phyloP scores from a whole-genome alignment of 106 monocot species.

The Triglochin maritima region DNA sequence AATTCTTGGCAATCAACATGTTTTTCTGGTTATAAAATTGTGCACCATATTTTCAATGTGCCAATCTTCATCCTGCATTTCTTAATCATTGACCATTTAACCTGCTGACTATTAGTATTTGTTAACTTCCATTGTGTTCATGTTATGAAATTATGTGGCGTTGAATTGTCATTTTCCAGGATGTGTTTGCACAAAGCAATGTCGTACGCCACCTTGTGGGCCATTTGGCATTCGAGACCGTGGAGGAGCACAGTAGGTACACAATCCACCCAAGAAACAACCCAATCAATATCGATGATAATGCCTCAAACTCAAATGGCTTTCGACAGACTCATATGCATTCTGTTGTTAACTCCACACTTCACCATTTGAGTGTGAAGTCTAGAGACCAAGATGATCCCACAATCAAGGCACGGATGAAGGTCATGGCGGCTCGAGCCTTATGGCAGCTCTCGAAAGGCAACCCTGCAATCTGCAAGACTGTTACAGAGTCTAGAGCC shows the following conservation, averaged over 20 bases:
- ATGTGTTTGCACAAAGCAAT: conserved; percentile 11
- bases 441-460: conserved; percentile 56
- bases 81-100: too few species aligned
- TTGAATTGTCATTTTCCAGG: background rate
- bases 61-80: too few species aligned
- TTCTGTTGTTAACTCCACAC: conserved; percentile 32
- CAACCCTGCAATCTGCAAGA: conserved; percentile 67
- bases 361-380: conserved; percentile 24
- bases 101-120: too few species aligned
- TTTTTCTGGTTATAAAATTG: too few species aligned
- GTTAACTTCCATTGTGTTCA: too few species aligned
- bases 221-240: conserved; percentile 9
- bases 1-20: too few species aligned
- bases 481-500: conserved; percentile 69
- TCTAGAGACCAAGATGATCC: conserved; percentile 49
- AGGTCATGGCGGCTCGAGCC: conserved; percentile 52
- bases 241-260: conserved; percentile 11
- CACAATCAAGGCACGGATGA: conserved; percentile 43
- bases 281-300: background rate
- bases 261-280: background rate
- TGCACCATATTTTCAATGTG: too few species aligned
- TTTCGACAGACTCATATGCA: conserved; percentile 21
- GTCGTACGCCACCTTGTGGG: conserved; percentile 1
- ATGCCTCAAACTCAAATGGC: background rate
- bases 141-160: too few species aligned